Evolutionary conservation across 768 basidiomycete species (phyloP), one percentile per base, ranked within the genome.

Genomic region (Hydnomerulius pinastri): DNA sequence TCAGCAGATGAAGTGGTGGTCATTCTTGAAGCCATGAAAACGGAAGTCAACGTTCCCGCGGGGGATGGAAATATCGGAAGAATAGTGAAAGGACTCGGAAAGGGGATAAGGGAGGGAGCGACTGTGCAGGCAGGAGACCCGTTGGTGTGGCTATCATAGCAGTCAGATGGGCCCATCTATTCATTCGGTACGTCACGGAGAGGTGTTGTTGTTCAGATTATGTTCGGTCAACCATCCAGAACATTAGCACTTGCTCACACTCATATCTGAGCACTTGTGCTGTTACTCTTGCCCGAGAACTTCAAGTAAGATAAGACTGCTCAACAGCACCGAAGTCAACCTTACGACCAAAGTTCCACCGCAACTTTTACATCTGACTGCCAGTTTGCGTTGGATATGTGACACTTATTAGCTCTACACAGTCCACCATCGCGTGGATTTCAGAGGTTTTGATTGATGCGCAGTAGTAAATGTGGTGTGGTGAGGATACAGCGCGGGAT

Each of bases 21-120:
- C 27, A 71, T 82, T 17, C 71, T 86, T 11, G 81, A 84, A 62
- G 81, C 84, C 1, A 86, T 85, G 85, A 86, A 87, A 65, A 82
- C 79, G 0, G 81, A 83, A 57, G 76, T 85, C 37, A 69, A 73
- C 12, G 59, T 86, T 13, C 62, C 62, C 43, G 77, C 78, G 0
- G 75, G 77, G 0, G 71, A 76, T 15, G 68, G 66, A 8, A 73
- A 74, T 43, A 59, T 81, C 1, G 81, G 81, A 2, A 77, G 67
- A 21, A 69, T 43, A 13, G 71, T 84, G 0, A 59, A 52, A 27
- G 67, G 67, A 0, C 59, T 80, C 4, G 77, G 74, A 1, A 64
- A 62, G 13, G 77, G 73, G 0, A 57, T 79, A 7, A 58, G 57
- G 29, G 77, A 75, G 46, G 80, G 82, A 1, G 71, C 61, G 2